Base-by-base conservation (phyloP, 1,284 basidiomycete species). In the Cryptococcus maquisensis region DNA sequence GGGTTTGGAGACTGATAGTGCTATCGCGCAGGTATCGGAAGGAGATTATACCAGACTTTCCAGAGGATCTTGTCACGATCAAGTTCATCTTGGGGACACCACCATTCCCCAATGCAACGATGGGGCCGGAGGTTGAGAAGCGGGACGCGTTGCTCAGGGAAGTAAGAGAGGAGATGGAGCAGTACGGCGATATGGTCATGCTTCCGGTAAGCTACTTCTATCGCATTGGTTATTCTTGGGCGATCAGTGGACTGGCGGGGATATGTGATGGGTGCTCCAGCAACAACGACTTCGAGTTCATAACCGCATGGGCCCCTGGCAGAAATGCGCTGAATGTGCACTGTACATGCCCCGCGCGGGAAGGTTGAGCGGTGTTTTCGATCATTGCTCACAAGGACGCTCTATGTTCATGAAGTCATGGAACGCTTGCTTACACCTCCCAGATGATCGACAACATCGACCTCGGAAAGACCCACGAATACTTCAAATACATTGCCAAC, bases 381-480 rank as follows among this genome's bases (percentile, higher is more conserved):
- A n/a, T n/a, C n/a, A 28, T 47, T 10, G 51, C 46, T 49, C 23
- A 54, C 21, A 38, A 36, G 54, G 42, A 49, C n/a, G n/a, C n/a
- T n/a, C n/a, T n/a, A n/a, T n/a, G n/a, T n/a, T n/a, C n/a, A n/a
- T n/a, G n/a, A n/a, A n/a, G n/a, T n/a, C n/a, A n/a, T n/a, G n/a
- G n/a, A n/a, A n/a, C n/a, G n/a, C n/a, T n/a, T 20, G n/a, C 47
- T 40, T 15, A 44, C 42, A 20, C 26, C 42, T 20, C 23, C 3
- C 43, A 74, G 72, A 71, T 72, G 53, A 60, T 70, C 9, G 76
- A 78, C 52, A 74, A 76, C 59, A 75, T 78, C 41, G 75, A 78
- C 61, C 52, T 66, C 20, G 76, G 76, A 32, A 78, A 78, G 61
- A 78, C 75, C 26, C 72, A 75, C 62, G 72, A 71, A 56, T 78